Conservation (phyloP, 2,329 filamentous ascomycete genomes). For the Cadophora gregata region DNA sequence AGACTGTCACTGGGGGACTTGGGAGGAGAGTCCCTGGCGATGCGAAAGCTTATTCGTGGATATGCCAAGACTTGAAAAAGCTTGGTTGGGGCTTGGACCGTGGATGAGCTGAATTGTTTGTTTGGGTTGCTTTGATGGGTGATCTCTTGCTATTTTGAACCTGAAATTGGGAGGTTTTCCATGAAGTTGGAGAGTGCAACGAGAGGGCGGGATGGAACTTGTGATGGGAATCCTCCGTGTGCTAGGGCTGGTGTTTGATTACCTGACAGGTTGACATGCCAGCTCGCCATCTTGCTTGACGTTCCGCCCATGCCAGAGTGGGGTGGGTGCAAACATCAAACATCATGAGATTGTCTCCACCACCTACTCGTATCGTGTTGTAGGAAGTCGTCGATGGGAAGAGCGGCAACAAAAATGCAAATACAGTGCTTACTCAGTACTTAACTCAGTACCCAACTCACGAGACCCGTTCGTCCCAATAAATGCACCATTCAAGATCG, state of each 20-base stretch:
- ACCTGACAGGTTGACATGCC: too few relatives aligned
- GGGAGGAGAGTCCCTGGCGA: too few relatives aligned
- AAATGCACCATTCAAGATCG: background rate
- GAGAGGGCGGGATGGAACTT: background rate
- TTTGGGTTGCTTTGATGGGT: background rate
- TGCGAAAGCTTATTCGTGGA: constrained; percentile 7
- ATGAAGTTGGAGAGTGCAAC: background rate
- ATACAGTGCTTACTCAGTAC: background rate
- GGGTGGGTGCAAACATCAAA: too few relatives aligned
- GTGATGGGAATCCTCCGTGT: background rate
- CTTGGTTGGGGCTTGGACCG: too few relatives aligned
- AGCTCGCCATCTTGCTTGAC: too few relatives aligned
- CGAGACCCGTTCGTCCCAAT: background rate
- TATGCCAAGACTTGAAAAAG: constrained; percentile 1
- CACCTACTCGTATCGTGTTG: background rate
- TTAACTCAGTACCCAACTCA: background rate
- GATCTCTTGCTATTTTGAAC: background rate
- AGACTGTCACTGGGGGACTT: background rate
- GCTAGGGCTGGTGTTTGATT: too few relatives aligned
- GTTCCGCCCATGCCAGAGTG: too few relatives aligned
- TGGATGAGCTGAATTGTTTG: constrained; percentile 2
- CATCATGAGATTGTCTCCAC: background rate
- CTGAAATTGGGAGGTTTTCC: background rate
- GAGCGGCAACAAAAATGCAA: background rate
- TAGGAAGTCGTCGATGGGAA: too few relatives aligned